phyloP scores from a whole-genome alignment of 2,329 filamentous ascomycete species.

The Ceratocystis smalleyi region DNA sequence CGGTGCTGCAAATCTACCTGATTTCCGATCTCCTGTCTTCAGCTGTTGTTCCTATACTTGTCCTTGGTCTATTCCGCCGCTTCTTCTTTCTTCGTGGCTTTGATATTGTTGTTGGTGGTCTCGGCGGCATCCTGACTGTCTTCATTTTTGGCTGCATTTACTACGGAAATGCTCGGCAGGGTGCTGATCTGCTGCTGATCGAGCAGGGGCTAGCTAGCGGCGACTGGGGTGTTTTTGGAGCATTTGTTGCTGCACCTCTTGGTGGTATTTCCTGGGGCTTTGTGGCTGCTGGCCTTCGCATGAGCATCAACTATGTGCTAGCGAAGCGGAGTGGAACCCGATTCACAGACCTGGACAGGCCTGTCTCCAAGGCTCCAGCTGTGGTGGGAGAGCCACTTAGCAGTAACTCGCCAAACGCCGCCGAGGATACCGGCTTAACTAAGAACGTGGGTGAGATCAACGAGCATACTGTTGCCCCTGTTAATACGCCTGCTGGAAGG shows the following conservation, averaged over 20 bases:
- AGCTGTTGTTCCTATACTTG: constrained; percentile 56
- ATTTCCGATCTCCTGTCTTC: constrained; percentile 69
- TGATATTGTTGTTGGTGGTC: constrained; percentile 61
- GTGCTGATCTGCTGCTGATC: constrained; percentile 53
- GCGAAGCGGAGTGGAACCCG: constrained; percentile 43
- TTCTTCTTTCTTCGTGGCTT: constrained; percentile 70
- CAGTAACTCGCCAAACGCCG: not conserved
- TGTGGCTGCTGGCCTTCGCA: constrained; percentile 43
- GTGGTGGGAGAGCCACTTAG: not conserved
- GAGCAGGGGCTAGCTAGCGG: constrained; percentile 58
- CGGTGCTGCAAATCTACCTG: constrained; percentile 66
- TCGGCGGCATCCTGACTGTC: constrained; percentile 63
- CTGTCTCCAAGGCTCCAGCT: not conserved
- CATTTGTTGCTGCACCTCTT: constrained; percentile 64
- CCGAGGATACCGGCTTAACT: not conserved
- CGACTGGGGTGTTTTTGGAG: constrained; percentile 72
- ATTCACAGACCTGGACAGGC: constrained; percentile 39
- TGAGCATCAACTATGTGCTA: constrained; percentile 41
- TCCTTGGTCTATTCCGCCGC: constrained; percentile 52
- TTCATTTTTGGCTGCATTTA: constrained; percentile 71
- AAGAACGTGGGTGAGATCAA: constrained; percentile 19
- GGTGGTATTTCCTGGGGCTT: constrained; percentile 60
- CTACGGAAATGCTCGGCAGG: constrained; percentile 49
- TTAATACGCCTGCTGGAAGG: constrained; percentile 28
- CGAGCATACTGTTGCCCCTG: constrained; percentile 22